Percentiles rank a stretch among this genome's conserved stretches.
phyloP scores from a whole-genome alignment of 1,284 basidiomycete species.

The Puccinia hordei region DNA sequence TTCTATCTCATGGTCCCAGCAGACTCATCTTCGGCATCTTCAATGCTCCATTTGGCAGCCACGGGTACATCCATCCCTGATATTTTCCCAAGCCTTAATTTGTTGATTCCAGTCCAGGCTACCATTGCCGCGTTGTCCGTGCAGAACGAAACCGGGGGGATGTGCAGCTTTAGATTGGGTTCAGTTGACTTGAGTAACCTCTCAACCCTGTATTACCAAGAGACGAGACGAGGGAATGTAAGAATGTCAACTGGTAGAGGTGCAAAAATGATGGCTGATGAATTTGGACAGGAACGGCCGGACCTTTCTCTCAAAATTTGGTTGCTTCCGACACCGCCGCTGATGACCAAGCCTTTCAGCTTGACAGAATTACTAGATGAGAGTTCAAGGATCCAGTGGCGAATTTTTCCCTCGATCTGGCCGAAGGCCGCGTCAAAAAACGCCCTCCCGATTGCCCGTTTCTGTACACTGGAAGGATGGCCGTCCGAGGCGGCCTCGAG shows the following conservation, averaged over 20 bases:
- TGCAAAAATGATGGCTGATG: not conserved
- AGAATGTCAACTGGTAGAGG: not conserved
- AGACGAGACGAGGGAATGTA: not conserved
- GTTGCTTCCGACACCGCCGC: conserved; percentile 90
- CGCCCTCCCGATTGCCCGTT: conserved; percentile 65
- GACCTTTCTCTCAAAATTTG: conserved; percentile 69
- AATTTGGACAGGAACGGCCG: conserved; percentile 51
- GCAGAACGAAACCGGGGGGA: conserved; percentile 37
- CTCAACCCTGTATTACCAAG: not conserved
- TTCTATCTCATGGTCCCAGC: not conserved
- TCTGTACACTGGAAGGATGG: conserved; percentile 16
- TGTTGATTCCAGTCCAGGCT: conserved; percentile 80
- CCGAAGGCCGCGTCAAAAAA: conserved; percentile 73
- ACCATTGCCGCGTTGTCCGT: conserved; percentile 94
- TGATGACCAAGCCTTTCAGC: conserved; percentile 68
- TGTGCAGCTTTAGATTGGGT: conserved; percentile 23
- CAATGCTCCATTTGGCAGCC: conserved; percentile 36
- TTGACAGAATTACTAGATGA: conserved; percentile 59
- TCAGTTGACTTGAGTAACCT: not conserved
- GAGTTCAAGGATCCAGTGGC: conserved; percentile 66
- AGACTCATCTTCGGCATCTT: conserved; percentile 26
- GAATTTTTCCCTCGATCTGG: conserved; percentile 75
- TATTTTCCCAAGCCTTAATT: conserved; percentile 66
- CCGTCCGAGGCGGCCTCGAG: not conserved
- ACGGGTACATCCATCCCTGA: conserved; percentile 61